phyloP scores from a whole-genome alignment of 1,284 basidiomycete species.

The Grifola frondosa region DNA sequence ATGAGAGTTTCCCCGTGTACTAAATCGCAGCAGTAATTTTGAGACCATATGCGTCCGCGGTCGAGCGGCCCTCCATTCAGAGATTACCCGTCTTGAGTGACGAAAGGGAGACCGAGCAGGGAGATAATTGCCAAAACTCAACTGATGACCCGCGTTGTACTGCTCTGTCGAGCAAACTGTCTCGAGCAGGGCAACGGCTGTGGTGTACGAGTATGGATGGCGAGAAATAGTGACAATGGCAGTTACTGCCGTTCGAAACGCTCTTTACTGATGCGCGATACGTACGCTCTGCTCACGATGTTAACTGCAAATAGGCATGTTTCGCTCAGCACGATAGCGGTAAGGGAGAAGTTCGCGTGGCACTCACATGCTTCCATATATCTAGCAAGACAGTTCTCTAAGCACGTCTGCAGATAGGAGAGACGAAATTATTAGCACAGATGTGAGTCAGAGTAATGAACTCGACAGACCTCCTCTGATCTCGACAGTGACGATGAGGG shows the following conservation, averaged over 20 bases:
- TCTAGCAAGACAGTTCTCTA: constrained; percentile 73
- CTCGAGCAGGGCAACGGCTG: constrained; percentile 7
- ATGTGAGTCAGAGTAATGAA: not conserved
- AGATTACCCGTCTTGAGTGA: no score
- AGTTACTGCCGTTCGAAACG: constrained; percentile 33
- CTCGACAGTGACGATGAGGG: constrained; percentile 67
- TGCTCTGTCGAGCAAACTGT: no score
- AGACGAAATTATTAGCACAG: not conserved
- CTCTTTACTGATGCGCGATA: constrained; percentile 56
- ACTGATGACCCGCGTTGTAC: no score
- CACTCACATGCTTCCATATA: constrained; percentile 84
- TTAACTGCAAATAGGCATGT: constrained; percentile 52
- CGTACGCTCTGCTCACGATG: constrained; percentile 70
- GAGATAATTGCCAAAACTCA: no score
- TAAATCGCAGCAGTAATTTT: no score
- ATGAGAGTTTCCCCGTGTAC: constrained; percentile 78
- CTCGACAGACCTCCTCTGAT: constrained; percentile 74
- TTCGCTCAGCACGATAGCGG: not conserved
- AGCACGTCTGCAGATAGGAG: constrained; percentile 54
- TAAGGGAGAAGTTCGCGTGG: constrained; percentile 1
- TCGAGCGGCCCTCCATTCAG: no score
- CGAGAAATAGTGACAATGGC: no score
- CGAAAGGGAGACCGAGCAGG: no score
- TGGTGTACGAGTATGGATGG: no score
- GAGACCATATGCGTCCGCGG: no score